Percentiles rank a stretch among this genome's conserved stretches.
phyloP scores from a whole-genome alignment of 2,329 filamentous ascomycete genomes.

The Alternaria gaisen region DNA sequence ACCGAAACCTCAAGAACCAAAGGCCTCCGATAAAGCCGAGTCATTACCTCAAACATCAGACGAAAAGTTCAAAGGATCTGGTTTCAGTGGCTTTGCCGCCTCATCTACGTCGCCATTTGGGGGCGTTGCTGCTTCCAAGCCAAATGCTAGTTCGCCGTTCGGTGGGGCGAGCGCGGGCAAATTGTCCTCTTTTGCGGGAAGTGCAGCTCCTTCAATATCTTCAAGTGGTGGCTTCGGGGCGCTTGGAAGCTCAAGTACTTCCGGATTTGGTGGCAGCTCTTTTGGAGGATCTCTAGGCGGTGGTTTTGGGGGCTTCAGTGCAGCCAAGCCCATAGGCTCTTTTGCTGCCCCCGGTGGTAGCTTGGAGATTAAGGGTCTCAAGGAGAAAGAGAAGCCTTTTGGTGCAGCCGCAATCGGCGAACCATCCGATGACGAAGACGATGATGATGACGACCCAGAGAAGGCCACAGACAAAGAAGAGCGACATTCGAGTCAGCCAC shows the following conservation, averaged over 20 bases:
- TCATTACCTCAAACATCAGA: conserved; percentile 51
- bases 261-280: conserved; percentile 46
- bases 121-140: conserved; percentile 25
- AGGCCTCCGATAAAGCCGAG: conserved; percentile 27
- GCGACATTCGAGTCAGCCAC: conserved; percentile 50
- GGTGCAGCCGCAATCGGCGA: conserved; percentile 73
- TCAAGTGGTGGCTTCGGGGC: conserved; percentile 45
- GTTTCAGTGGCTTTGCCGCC: conserved; percentile 55
- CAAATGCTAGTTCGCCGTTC: conserved; percentile 48
- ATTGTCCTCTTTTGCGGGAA: conserved; percentile 39
- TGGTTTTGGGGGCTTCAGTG: conserved; percentile 40
- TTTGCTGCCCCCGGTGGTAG: conserved; percentile 72
- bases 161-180: conserved; percentile 40
- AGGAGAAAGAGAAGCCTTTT: conserved; percentile 75
- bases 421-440: conserved; percentile 64
- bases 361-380: conserved; percentile 55
- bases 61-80: conserved; percentile 62
- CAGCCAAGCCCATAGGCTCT: conserved; percentile 61
- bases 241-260: conserved; percentile 43
- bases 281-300: conserved; percentile 55
- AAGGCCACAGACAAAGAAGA: conserved; percentile 45
- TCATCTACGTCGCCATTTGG: conserved; percentile 51
- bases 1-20: conserved; percentile 45
- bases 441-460: conserved; percentile 54
- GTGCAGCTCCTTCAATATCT: conserved; percentile 24